Percentiles rank a stretch among this genome's conserved stretches.
Conservation (phyloP, 371 early-diverging fungal species). For the Syncephalastrum sp. region DNA sequence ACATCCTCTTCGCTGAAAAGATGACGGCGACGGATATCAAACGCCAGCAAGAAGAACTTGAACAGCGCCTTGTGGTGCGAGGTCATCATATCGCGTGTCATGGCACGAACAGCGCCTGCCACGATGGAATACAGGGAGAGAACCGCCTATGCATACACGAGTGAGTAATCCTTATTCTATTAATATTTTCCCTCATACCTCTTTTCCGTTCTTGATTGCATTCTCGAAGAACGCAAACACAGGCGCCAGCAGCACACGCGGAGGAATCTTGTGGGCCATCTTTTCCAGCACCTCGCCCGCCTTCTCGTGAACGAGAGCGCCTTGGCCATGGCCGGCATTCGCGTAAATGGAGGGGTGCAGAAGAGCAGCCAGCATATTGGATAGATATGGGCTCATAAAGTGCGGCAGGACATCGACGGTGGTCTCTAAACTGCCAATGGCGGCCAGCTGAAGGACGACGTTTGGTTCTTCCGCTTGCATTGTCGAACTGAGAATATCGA, state of each 20-base stretch:
- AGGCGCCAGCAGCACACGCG: conserved; percentile 69
- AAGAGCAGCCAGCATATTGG: conserved; percentile 53
- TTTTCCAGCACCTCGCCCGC: conserved; percentile 49
- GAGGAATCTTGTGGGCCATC: conserved; percentile 61
- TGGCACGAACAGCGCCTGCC: conserved; percentile 58
- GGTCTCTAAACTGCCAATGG: conserved; percentile 69
- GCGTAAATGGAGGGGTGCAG: conserved; percentile 57
- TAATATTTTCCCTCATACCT: conserved; percentile 8
- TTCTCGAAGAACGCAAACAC: conserved; percentile 63
- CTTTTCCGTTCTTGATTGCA: conserved; percentile 57
- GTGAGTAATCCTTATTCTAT: background rate
- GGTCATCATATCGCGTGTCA: conserved; percentile 67
- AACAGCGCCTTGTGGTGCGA: conserved; percentile 77
- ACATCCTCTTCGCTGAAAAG: conserved; percentile 35
- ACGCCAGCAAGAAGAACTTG: conserved; percentile 74
- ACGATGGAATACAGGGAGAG: conserved; percentile 64
- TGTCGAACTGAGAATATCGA: conserved; percentile 37
- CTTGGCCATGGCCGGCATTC: conserved; percentile 30
- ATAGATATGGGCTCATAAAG: conserved; percentile 82
- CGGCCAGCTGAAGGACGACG: conserved; percentile 55
- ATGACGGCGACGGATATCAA: conserved; percentile 64
- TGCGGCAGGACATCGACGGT: conserved; percentile 74
- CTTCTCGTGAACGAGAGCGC: conserved; percentile 48
- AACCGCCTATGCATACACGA: conserved; percentile 15
- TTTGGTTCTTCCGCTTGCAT: conserved; percentile 35